A percentile compares a stretch with the other conserved stretches of the same genome.
phyloP scores from a whole-genome alignment of 495 filamentous ascomycete genomes.

The Aspergillus sparsus region DNA sequence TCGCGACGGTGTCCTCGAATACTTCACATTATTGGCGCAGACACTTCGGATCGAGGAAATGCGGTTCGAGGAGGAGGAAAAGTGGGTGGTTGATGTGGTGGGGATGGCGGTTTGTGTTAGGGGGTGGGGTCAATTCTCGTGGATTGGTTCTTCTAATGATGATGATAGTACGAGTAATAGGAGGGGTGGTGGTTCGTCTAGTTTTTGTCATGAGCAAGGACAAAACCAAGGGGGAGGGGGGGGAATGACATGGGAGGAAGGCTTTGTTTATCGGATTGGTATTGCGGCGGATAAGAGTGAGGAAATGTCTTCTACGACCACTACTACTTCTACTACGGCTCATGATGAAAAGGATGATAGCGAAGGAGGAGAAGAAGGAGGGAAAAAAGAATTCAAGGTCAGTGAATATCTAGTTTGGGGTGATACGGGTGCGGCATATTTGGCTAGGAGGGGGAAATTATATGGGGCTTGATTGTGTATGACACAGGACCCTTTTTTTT shows the following conservation, averaged over 20 bases:
- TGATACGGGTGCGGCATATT: constrained; percentile 63
- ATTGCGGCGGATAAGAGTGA: constrained; percentile 44
- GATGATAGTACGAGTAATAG: too few relatives aligned
- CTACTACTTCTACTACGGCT: too few relatives aligned
- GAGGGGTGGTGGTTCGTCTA: too few relatives aligned
- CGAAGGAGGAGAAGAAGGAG: constrained; percentile 24
- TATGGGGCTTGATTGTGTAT: neutral
- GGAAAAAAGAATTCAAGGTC: constrained; percentile 38
- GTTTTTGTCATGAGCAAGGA: too few relatives aligned
- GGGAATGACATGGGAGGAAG: constrained; percentile 58
- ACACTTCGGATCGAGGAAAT: constrained; percentile 50
- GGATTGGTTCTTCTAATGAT: constrained; percentile 37
- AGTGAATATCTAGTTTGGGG: constrained; percentile 61
- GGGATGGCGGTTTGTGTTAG: constrained; percentile 47
- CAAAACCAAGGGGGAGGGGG: constrained; percentile 31
- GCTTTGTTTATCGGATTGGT: constrained; percentile 56
- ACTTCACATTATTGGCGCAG: constrained; percentile 48
- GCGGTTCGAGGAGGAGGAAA: constrained; percentile 46
- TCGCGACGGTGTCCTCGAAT: constrained; percentile 43
- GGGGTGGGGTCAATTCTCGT: constrained; percentile 53
- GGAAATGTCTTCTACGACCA: too few relatives aligned
- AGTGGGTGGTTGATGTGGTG: constrained; percentile 54
- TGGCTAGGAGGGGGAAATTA: constrained; percentile 54
- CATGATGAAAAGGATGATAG: constrained; percentile 11
- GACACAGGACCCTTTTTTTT: neutral